Evolutionary conservation across 2,329 filamentous ascomycete species (phyloP).

Genomic region (Botrytis medusae): DNA sequence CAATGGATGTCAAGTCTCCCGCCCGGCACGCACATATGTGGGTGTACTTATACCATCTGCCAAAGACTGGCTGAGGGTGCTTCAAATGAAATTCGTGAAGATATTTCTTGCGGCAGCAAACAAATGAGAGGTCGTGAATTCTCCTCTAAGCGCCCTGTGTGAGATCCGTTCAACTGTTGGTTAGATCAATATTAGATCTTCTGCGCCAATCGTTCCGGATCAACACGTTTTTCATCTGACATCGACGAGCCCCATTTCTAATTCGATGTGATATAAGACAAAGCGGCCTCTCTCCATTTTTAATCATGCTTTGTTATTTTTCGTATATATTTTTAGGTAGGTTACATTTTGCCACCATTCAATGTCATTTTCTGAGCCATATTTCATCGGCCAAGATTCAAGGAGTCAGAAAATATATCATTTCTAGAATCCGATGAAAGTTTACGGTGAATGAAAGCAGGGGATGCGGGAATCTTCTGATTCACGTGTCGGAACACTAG

Average conservation of each 20-base stretch:
- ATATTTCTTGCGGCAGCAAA: not conserved
- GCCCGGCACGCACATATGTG: not conserved
- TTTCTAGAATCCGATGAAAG: not conserved
- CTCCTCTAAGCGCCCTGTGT: conserved; percentile 2
- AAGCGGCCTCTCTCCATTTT: not conserved
- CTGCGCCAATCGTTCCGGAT: not conserved
- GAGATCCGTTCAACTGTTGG: not conserved
- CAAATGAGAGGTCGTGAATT: not conserved
- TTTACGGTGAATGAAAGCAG: not conserved
- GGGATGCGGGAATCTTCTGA: not conserved
- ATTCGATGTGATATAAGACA: not conserved
- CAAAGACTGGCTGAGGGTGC: conserved; percentile 4
- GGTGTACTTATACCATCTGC: not conserved
- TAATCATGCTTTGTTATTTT: not conserved
- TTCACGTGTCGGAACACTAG: not conserved
- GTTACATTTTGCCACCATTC: not conserved
- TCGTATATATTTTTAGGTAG: not conserved
- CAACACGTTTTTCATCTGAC: not conserved
- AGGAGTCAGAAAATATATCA: not conserved
- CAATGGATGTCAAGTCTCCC: not conserved
- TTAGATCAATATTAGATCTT: not conserved
- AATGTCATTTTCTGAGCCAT: not conserved
- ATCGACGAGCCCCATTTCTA: not conserved
- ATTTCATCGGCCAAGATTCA: not conserved
- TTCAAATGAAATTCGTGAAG: not conserved